Percentiles rank a stretch among this genome's conserved stretches.
phyloP scores from a whole-genome alignment of 2,329 filamentous ascomycete genomes.

The Fusarium pseudocircinatum region DNA sequence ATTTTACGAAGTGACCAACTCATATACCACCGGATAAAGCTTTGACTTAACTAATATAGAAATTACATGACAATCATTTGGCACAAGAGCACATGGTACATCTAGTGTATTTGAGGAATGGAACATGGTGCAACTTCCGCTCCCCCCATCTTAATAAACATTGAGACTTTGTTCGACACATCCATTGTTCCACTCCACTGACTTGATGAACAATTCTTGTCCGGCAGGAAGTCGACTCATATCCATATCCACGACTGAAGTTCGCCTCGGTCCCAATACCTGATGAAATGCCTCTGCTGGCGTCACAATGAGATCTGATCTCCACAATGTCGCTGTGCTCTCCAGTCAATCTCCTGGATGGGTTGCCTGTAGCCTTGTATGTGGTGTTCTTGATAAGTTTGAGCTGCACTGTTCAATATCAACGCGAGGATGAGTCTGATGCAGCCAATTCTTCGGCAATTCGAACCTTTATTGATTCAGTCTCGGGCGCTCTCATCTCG shows the following conservation, averaged over 20 bases:
- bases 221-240: neutral
- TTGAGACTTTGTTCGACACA: neutral
- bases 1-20: neutral
- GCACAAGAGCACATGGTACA: neutral
- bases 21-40: neutral
- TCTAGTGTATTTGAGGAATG: neutral
- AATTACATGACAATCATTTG: neutral
- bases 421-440: slow-evolving; percentile 3
- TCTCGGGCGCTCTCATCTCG: neutral
- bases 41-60: too few relatives aligned
- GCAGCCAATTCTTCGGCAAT: neutral
- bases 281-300: neutral
- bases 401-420: neutral
- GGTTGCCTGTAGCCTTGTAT: neutral
- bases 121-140: neutral
- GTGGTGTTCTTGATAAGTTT: neutral
- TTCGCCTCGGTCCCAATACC: neutral
- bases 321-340: neutral
- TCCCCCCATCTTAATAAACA: neutral
- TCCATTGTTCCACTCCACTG: neutral
- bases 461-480: neutral
- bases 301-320: neutral
- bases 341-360: neutral
- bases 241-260: neutral
- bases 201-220: neutral